phyloP scores from a whole-genome alignment of 495 filamentous ascomycete species.

The Hypoxylon fragiforme region DNA sequence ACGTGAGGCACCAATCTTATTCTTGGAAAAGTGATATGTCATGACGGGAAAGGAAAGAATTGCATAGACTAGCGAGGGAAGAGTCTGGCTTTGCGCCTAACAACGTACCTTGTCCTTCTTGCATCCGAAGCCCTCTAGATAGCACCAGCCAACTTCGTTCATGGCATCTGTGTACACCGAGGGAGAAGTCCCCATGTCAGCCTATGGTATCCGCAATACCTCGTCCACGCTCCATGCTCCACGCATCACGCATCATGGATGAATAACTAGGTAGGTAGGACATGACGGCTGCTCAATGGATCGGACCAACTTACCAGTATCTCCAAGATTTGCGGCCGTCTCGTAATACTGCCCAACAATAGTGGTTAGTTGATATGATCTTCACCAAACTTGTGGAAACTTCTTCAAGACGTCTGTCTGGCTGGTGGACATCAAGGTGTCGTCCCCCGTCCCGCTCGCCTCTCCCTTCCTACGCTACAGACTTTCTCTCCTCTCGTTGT shows the following conservation, averaged over 20 bases:
- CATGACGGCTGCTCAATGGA: constrained; percentile 14
- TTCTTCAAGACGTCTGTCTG: constrained; percentile 1
- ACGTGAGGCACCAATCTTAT: constrained; percentile 23
- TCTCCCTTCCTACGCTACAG: neutral
- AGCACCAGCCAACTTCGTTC: constrained; percentile 97
- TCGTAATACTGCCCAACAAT: constrained; percentile 79
- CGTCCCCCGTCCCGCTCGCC: too few species aligned
- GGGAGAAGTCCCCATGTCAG: constrained; percentile 23
- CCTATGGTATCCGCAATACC: constrained; percentile 18
- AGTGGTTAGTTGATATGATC: constrained; percentile 32
- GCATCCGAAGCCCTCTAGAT: constrained; percentile 88
- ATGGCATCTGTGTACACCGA: constrained; percentile 71
- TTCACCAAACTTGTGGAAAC: constrained; percentile 20
- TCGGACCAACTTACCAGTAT: constrained; percentile 60
- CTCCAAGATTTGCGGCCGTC: constrained; percentile 92
- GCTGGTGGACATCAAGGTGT: constrained; percentile 12
- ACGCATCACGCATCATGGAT: neutral
- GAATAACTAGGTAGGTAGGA: constrained; percentile 1
- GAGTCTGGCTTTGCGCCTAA: constrained; percentile 39
- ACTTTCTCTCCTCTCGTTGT: neutral
- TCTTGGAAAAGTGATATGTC: constrained; percentile 38
- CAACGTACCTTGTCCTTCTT: constrained; percentile 98
- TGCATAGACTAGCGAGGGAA: constrained; percentile 19
- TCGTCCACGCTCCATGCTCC: constrained; percentile 3
- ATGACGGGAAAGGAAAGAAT: constrained; percentile 15